A percentile compares a stretch with the other conserved stretches of the same genome.
These are phyloP conservation scores for Davidsoniella australis DNA, from an alignment of 2,329 filamentous ascomycete species.

Conservation along the genomic window DNA sequence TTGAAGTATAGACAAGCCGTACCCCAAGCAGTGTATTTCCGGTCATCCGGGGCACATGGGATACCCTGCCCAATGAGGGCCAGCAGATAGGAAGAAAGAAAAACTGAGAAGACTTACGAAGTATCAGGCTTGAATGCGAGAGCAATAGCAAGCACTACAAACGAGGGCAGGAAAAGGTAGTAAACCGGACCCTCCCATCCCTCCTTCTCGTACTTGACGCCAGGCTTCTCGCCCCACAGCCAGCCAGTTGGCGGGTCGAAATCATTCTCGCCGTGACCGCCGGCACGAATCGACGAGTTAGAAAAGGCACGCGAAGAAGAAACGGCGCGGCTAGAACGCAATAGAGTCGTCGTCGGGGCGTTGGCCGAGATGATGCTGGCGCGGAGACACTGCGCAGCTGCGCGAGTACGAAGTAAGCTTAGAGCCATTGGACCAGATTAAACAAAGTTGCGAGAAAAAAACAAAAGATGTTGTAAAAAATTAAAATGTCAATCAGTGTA, in stretches of 20 bases:
- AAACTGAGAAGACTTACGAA: conserved; percentile 50
- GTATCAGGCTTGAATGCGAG: conserved; percentile 98
- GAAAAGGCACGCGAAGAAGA: not conserved
- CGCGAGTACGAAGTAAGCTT: not conserved
- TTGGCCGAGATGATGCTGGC: not conserved
- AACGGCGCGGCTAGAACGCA: conserved; percentile 3
- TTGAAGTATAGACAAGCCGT: conserved; percentile 2
- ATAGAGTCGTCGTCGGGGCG: not conserved
- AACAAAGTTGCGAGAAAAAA: not conserved
- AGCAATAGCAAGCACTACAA: conserved; percentile 57
- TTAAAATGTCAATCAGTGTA: too few species aligned
- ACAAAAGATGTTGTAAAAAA: too few species aligned
- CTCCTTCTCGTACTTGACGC: conserved; percentile 89
- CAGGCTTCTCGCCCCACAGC: conserved; percentile 87
- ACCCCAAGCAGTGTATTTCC: not conserved
- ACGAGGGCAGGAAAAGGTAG: conserved; percentile 67
- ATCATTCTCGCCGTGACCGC: conserved; percentile 44
- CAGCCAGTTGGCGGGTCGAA: conserved; percentile 85
- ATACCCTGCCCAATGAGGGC: not conserved
- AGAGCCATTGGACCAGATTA: conserved; percentile 1
- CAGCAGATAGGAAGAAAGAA: conserved; percentile 5
- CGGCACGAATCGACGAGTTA: conserved; percentile 19
- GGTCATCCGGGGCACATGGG: conserved; percentile 1
- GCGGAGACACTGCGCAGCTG: not conserved
- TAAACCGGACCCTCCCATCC: conserved; percentile 85